Percentiles rank a stretch among this genome's conserved stretches.
phyloP scores from a whole-genome alignment of 208 protist species.

The Leishmania lainsoni region DNA sequence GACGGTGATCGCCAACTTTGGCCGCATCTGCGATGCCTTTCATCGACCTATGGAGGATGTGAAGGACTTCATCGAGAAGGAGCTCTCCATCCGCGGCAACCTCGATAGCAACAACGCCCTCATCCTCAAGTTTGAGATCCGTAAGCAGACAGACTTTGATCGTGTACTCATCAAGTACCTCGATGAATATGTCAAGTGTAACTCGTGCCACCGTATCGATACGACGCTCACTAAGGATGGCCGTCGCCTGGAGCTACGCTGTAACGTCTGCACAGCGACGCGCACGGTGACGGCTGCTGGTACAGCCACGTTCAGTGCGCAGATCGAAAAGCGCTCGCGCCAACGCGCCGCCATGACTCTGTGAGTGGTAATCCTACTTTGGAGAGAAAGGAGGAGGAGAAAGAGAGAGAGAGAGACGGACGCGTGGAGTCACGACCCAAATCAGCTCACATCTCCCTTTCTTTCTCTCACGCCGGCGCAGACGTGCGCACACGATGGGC shows the following conservation, averaged over 20 bases:
- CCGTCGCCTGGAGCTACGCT: constrained; percentile 65
- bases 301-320: constrained; percentile 71
- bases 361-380: constrained; percentile 13
- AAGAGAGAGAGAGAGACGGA: not conserved
- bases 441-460: not conserved
- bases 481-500: not conserved
- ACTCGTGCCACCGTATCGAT: constrained; percentile 88
- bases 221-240: constrained; percentile 87
- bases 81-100: constrained; percentile 87
- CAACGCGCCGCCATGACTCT: constrained; percentile 63
- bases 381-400: not conserved
- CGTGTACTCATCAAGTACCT: constrained; percentile 86
- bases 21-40: constrained; percentile 86
- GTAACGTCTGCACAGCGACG: constrained; percentile 82
- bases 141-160: constrained; percentile 82
- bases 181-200: constrained; percentile 92
- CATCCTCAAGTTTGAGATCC: constrained; percentile 90
- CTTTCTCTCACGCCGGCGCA: not conserved
- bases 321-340: constrained; percentile 82
- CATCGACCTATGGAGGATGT: constrained; percentile 86
- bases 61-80: constrained; percentile 91
- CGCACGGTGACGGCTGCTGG: constrained; percentile 70
- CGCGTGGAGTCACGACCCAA: not conserved
- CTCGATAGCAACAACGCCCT: constrained; percentile 86
- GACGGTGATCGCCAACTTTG: constrained; percentile 92